Evolutionary conservation across 2,329 filamentous ascomycete species (phyloP), one percentile per base, ranked within the genome.

Genomic region (Fusarium nanum): DNA sequence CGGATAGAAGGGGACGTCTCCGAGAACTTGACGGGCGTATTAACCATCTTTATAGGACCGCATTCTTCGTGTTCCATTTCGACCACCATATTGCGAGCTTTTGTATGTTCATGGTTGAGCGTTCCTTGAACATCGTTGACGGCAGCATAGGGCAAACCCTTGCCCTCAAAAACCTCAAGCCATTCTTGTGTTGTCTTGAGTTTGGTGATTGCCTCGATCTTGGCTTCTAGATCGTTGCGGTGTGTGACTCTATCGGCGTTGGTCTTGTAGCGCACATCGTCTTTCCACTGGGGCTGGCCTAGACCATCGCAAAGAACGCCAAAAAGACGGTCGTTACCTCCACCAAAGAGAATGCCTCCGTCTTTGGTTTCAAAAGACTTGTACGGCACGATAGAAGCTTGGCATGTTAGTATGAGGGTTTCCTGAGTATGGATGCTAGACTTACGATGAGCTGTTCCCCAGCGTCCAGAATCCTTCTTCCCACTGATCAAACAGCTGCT

Each of bases 301-400:
- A 93, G 79, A 2, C 86, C 84, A 37, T 88, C 83, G 72, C 89
- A 91, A 12, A 93, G 79, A 22, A 91, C 84, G 18, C 86, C 86
- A 67, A 92, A 93, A 3, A 93, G 83, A 8, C 87, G 85, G 75
- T 92, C 89, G 72, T 93, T 93, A n/a, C 89, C 90, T 28, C 91
- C 91, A 7, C 91, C 91, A 48, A 92, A 85, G 22, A 93, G 84
- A 37, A 93, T 85, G 60, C 89, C 88, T n/a, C 90, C 89, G 66
- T 93, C 90, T 57, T 86, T 87, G 6, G 91, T 93, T 75, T 88
- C 86, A 79, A 93, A 99, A 1, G 93, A 93, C 75, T 91, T 91
- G 79, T 99, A 99, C 0, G 96, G 96, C 0, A 99, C 96, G 77
- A 99, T 98, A 0, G 93, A 97, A n/a, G 95, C 92, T 94, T 46